Base-by-base conservation (phyloP, 345 rosid species). In the Camelina neglecta region DNA sequence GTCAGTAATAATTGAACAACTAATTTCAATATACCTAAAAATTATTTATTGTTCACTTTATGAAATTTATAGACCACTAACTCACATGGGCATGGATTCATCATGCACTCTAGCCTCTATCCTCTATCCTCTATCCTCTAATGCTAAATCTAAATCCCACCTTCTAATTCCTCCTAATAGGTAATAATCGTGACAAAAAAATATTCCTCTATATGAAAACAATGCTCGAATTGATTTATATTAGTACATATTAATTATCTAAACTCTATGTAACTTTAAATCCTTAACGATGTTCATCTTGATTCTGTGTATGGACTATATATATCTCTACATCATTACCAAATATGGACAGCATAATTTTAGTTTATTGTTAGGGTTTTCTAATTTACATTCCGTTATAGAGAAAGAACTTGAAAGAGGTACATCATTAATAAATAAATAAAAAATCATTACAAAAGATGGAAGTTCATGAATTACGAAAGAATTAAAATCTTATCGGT, bases 1-100 rank as follows among this genome's bases (percentile, higher is more conserved):
- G 60, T 55, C 75, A 56, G 80, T 38, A 64, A 70, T 70, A 76
- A 63, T 70, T 63, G 71, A 70, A 45, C 31, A 45, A 26, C 11
- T 69, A 44, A 47, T 63, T 47, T 55, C 60, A 68, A 42, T 23
- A 16, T 69, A 61, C 23, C 33, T 33, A 61, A 41, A 11, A 6
- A 44, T 16, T 21, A 45, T 36, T 12, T 56, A 42, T 13, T 70
- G 59, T 11, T 62, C 65, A 54, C 75, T 54, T 60, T 75, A 60
- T 60, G 50, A 59, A 39, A 69, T 31, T 24, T 21, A 11, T 76
- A 44, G 39, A 44, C 33, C 45, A 18, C 68, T 51, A 60, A 60
- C 62, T 67, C 79, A 75, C 79, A 68, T 75, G 79, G 73, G 65
- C 18, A 41, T 21, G 11, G 18, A 4, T 35, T 35, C 45, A 56